Base-by-base conservation (phyloP, 1,284 basidiomycete genomes). In the Tilletia caries region DNA sequence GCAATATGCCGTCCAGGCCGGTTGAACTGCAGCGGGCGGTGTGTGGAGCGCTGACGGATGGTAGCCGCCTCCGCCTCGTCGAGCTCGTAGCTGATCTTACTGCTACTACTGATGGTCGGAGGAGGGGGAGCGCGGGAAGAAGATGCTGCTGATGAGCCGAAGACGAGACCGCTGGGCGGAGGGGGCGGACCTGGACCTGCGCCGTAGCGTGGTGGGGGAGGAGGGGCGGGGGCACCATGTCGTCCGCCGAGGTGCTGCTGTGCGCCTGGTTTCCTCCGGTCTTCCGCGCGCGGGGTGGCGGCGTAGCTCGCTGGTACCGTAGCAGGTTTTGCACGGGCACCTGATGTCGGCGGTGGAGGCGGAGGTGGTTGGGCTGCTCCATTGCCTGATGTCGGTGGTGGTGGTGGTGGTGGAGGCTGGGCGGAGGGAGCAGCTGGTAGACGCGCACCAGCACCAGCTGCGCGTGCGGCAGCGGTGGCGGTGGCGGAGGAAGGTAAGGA, bases 11-110 rank as follows among this genome's bases (percentile, higher is more conserved):
- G 71, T 2, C 81, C 80, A 0, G 80, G 79, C 20, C 71, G 72
- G 69, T 81, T 75, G 68, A 83, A 83, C 46, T 79, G 75, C 23
- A 83, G 73, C 0, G 73, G 68, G 25, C 73, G 70, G 41, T 79
- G 79, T 73, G 75, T 80, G n/a, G 78, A 2, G 46, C 65, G 18
- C 43, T 5, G 34, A 54, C 37, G 20, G 41, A 67, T 10, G 20
- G 65, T 60, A 6, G 54, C 48, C 1, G 66, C 44, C n/a, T 73
- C 73, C 5, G 65, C 69, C 12, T 50, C 66, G 10, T 67, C 67
- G 29, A 67, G 70, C 4, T 71, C 71, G 64, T 73, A 73, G 25
- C 58, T 37, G 18, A 64, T 13, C 13, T 65, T 67, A 13, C 23
- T 50, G 48, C 20, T 18, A 18, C 20, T 18, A 18, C 29, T 29